Conservation (phyloP, 257 asterid species). For the Catharanthus roseus region DNA sequence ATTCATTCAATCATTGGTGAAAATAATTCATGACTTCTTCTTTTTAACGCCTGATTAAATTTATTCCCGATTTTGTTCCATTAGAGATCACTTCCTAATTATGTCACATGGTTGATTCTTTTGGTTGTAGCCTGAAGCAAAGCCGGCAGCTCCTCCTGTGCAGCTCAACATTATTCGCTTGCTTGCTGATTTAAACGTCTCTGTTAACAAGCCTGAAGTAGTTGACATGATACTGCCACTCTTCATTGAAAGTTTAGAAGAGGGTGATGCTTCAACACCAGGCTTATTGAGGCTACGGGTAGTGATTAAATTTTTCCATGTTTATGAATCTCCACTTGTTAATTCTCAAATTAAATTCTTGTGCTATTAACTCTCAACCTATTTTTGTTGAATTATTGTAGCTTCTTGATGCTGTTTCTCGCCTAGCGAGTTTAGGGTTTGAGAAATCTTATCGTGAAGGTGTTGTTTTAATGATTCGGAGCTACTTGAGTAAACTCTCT, state of each 20-base stretch:
- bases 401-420: conserved; percentile 99
- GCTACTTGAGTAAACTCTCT: conserved; percentile 87
- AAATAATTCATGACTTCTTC: not conserved
- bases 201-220: conserved; percentile 78
- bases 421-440: conserved; percentile 95
- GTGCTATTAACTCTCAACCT: conserved; percentile 41
- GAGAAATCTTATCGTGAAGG: conserved; percentile 98
- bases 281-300: conserved; percentile 90
- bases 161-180: conserved; percentile 82
- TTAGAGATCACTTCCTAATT: not conserved
- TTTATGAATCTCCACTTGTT: conserved; percentile 5
- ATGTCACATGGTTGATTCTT: not conserved
- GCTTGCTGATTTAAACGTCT: conserved; percentile 74
- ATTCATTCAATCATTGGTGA: not conserved
- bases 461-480: conserved; percentile 81
- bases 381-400: conserved; percentile 70
- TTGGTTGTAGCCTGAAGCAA: conserved; percentile 68
- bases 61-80: not conserved
- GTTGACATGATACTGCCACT: conserved; percentile 92
- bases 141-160: conserved; percentile 60
- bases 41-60: not conserved
- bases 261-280: conserved; percentile 91
- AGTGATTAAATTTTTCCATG: conserved; percentile 7
- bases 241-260: conserved; percentile 94
- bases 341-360: conserved; percentile 15